A percentile compares a stretch with the other conserved stretches of the same genome.
Evolutionary conservation across 23 red algal genomes (phyloP).

Genomic region (Gracilariopsis chorda): DNA sequence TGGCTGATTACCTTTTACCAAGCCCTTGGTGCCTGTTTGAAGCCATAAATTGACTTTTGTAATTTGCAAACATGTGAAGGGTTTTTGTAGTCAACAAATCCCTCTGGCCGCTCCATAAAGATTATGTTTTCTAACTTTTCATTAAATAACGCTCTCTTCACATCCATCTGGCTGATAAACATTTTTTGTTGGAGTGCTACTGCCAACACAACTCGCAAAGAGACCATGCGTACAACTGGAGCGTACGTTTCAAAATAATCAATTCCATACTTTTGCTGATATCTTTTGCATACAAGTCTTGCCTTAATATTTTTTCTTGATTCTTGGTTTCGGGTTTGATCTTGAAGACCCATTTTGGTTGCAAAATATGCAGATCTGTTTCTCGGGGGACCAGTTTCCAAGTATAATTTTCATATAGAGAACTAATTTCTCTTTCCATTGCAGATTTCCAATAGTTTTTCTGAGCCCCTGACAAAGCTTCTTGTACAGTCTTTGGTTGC

Average conservation of each 20-base stretch:
- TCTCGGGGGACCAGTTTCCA: background rate
- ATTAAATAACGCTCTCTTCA: background rate
- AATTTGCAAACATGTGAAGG: conserved; percentile 2
- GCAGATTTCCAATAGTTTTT: background rate
- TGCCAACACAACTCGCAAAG: background rate
- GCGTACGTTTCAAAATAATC: background rate
- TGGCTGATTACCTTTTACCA: background rate
- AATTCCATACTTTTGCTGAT: background rate
- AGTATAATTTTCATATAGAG: background rate
- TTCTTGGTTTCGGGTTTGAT: background rate
- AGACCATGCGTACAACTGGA: background rate
- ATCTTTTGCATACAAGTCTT: background rate
- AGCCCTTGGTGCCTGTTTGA: background rate
- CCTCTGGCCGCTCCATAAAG: background rate
- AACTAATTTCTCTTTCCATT: background rate
- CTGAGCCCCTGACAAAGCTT: background rate
- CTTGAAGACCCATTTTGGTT: background rate
- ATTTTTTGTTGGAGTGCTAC: background rate
- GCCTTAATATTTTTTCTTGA: conserved; percentile 6
- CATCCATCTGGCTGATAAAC: background rate
- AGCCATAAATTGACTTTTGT: background rate
- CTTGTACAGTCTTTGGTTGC: background rate
- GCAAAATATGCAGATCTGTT: background rate
- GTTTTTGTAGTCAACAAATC: background rate
- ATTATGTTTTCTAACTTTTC: background rate